phyloP scores from a whole-genome alignment of 2,329 filamentous ascomycete genomes.

The Aaosphaeria pasadenensis region DNA sequence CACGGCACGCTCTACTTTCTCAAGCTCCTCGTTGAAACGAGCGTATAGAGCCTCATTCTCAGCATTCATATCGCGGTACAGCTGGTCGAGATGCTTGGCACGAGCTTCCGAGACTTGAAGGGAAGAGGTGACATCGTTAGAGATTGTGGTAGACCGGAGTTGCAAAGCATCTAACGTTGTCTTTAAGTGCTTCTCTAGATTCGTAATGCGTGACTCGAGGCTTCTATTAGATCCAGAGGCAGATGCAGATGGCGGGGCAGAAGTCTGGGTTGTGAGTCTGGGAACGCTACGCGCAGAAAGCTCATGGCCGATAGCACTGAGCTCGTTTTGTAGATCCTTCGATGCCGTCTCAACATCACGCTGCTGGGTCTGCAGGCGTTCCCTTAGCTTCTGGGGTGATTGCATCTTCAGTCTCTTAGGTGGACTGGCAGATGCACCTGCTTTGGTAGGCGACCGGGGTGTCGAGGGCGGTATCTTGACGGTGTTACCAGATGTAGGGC shows the following conservation, averaged over 20 bases:
- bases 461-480: slow-evolving; percentile 57
- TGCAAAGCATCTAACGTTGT: slow-evolving; percentile 32
- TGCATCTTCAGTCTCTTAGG: slow-evolving; percentile 48
- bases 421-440: slow-evolving; percentile 13
- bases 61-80: slow-evolving; percentile 81
- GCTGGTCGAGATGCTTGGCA: slow-evolving; percentile 76
- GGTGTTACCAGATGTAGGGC: slow-evolving; percentile 49
- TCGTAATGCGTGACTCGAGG: slow-evolving; percentile 57
- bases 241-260: slow-evolving; percentile 21
- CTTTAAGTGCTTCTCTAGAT: slow-evolving; percentile 67
- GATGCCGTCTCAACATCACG: slow-evolving; percentile 69
- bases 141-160: slow-evolving; percentile 47
- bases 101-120: slow-evolving; percentile 74
- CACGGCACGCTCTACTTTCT: slow-evolving; percentile 70
- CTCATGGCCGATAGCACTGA: slow-evolving; percentile 78
- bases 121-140: slow-evolving; percentile 68
- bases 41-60: slow-evolving; percentile 94
- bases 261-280: slow-evolving; percentile 30
- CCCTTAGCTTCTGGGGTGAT: slow-evolving; percentile 66
- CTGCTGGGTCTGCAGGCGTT: slow-evolving; percentile 81
- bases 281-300: slow-evolving; percentile 51
- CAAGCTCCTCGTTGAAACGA: slow-evolving; percentile 86
- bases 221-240: slow-evolving; percentile 16
- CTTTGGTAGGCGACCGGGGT: slow-evolving; percentile 28
- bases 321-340: slow-evolving; percentile 67